Conservation (phyloP, 2,329 filamentous ascomycete species). For the Phoma sp. region DNA sequence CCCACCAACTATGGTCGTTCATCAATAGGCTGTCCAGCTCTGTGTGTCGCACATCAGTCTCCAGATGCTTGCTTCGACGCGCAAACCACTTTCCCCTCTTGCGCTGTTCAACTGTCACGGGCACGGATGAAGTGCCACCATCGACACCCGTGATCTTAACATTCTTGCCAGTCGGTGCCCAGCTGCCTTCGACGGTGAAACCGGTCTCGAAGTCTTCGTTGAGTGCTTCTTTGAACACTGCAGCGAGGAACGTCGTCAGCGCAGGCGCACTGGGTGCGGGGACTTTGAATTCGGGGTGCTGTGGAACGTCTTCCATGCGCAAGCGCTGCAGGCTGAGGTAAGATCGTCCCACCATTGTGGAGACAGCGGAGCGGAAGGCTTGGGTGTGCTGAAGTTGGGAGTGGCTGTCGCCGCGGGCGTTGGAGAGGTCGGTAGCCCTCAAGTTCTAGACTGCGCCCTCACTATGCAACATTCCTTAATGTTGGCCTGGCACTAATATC, state of each 20-base stretch:
- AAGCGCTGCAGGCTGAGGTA: slow-evolving; percentile 16
- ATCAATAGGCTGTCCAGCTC: slow-evolving; percentile 69
- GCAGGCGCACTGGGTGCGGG: slow-evolving; percentile 7
- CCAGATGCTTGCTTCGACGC: slow-evolving; percentile 60
- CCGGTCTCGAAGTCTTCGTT: slow-evolving; percentile 24
- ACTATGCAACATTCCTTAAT: background rate
- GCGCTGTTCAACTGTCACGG: slow-evolving; percentile 26
- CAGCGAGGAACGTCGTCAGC: slow-evolving; percentile 23
- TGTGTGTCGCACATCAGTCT: slow-evolving; percentile 57
- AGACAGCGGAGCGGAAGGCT: slow-evolving; percentile 25
- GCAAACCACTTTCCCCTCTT: slow-evolving; percentile 60
- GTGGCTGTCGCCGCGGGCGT: slow-evolving; percentile 11
- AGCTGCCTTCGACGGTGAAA: slow-evolving; percentile 21
- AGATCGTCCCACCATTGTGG: slow-evolving; percentile 13
- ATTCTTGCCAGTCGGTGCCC: slow-evolving; percentile 16
- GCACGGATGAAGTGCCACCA: slow-evolving; percentile 4
- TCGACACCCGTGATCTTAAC: slow-evolving; percentile 19
- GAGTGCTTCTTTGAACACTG: slow-evolving; percentile 26
- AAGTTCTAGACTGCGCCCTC: slow-evolving; percentile 9
- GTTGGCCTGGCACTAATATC: background rate
- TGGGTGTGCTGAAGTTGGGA: slow-evolving; percentile 12
- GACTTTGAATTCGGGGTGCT: slow-evolving; percentile 20
- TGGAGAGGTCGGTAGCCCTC: background rate
- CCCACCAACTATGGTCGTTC: slow-evolving; percentile 62
- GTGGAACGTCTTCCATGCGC: slow-evolving; percentile 24